These are phyloP conservation scores for Penicillium palitans DNA, from an alignment of 2,329 filamentous ascomycete genomes.

Conservation along the genomic window DNA sequence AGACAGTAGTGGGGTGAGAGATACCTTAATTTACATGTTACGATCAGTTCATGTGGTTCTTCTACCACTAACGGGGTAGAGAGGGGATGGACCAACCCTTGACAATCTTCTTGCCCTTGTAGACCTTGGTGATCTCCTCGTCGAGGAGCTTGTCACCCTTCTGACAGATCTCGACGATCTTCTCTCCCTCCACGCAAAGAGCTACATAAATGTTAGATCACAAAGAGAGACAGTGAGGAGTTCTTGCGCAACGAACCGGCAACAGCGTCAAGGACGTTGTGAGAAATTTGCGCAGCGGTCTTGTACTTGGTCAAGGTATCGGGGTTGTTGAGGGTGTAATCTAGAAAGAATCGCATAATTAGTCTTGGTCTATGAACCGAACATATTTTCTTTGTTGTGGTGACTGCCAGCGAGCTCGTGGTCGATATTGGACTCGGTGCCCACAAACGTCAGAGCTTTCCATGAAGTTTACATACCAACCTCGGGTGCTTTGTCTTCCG, in stretches of 20 bases:
- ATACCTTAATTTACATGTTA: constrained; percentile 60
- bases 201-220: constrained; percentile 44
- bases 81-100: constrained; percentile 65
- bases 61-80: not conserved
- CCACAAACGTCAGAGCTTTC: constrained; percentile 39
- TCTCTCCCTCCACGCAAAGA: constrained; percentile 78
- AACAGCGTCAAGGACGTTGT: constrained; percentile 91
- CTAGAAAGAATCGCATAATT: constrained; percentile 47
- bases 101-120: constrained; percentile 93
- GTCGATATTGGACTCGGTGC: constrained; percentile 20
- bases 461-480: constrained; percentile 41
- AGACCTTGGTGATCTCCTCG: constrained; percentile 92
- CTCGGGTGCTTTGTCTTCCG: constrained; percentile 41
- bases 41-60: constrained; percentile 10
- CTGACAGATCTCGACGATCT: constrained; percentile 92
- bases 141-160: constrained; percentile 93
- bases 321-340: constrained; percentile 86
- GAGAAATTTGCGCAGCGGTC: constrained; percentile 89
- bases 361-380: constrained; percentile 17
- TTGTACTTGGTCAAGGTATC: constrained; percentile 99
- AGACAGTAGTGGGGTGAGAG: constrained; percentile 91
- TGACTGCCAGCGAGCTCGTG: constrained; percentile 26
- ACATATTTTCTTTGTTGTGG: constrained; percentile 1
- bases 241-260: constrained; percentile 48
- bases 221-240: not conserved